Evolutionary conservation across 2,329 filamentous ascomycete genomes (phyloP).

Genomic region (Didymella pinodella): DNA sequence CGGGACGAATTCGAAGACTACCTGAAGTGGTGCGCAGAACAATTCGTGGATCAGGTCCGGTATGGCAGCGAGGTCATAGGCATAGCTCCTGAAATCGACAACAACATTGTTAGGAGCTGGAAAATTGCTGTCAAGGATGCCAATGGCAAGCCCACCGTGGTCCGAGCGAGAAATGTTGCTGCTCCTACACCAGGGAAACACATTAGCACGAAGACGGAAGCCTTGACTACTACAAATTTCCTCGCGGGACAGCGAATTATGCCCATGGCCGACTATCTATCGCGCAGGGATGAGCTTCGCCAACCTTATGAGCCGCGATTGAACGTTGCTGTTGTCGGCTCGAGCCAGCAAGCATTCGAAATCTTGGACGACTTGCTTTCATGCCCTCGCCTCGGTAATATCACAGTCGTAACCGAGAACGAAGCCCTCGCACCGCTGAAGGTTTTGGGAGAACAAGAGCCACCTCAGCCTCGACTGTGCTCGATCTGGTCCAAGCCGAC

Average conservation of each 20-base stretch:
- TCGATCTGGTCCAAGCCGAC: constrained; percentile 48
- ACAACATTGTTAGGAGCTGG: constrained; percentile 36
- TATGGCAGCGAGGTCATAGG: constrained; percentile 44
- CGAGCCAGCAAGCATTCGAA: constrained; percentile 38
- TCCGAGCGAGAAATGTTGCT: constrained; percentile 40
- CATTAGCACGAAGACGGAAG: constrained; percentile 24
- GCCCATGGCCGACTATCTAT: constrained; percentile 42
- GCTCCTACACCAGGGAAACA: constrained; percentile 36
- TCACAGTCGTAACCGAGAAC: constrained; percentile 47
- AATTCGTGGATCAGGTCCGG: constrained; percentile 44
- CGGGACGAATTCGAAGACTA: constrained; percentile 52
- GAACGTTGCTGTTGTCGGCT: constrained; percentile 44
- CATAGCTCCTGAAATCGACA: constrained; percentile 36
- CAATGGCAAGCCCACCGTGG: constrained; percentile 33
- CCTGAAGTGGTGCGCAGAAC: constrained; percentile 46
- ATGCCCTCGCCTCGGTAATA: constrained; percentile 46
- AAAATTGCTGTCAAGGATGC: constrained; percentile 40
- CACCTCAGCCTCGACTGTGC: constrained; percentile 43
- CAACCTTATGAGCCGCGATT: constrained; percentile 39
- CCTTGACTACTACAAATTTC: constrained; percentile 40
- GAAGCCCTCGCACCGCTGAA: constrained; percentile 41
- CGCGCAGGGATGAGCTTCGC: constrained; percentile 42
- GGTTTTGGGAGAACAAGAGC: constrained; percentile 36
- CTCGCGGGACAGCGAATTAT: constrained; percentile 46
- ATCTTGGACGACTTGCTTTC: constrained; percentile 46